A percentile compares a stretch with the other conserved stretches of the same genome.
phyloP scores from a whole-genome alignment of 352 stramenopile genomes.

The Saprolegnia parasitica region DNA sequence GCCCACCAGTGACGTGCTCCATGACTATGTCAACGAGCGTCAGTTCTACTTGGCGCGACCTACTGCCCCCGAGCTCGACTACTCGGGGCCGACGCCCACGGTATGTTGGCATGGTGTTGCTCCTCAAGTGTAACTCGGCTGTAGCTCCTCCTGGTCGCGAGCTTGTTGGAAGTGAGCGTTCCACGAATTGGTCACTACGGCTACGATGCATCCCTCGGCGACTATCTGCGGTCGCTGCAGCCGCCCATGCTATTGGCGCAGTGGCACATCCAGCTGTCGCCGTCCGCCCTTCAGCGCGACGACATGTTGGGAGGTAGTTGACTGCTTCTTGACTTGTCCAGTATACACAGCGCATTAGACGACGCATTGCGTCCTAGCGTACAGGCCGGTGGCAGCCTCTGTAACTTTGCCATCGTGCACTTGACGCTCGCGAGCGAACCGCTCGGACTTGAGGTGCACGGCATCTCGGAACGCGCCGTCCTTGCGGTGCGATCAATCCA shows the following conservation, averaged over 20 bases:
- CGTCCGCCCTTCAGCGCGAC: not conserved
- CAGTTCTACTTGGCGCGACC: slow-evolving; percentile 9
- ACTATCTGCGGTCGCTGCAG: not conserved
- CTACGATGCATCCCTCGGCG: slow-evolving; percentile 20
- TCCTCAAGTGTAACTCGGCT: not conserved
- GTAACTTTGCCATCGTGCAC: not conserved
- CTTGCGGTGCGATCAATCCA: not conserved
- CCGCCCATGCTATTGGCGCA: slow-evolving; percentile 13
- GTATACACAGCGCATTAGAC: not conserved
- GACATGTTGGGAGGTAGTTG: not conserved
- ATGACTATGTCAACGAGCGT: not conserved
- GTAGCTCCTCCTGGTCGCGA: not conserved
- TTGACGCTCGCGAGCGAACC: not conserved
- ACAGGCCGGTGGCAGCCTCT: not conserved
- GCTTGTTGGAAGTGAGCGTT: not conserved
- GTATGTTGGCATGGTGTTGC: not conserved
- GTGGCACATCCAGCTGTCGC: not conserved
- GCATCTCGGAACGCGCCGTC: not conserved
- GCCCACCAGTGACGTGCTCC: not conserved
- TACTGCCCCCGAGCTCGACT: not conserved
- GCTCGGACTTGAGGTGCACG: not conserved
- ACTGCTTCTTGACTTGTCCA: not conserved
- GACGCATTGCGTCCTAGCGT: not conserved
- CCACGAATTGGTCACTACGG: slow-evolving; percentile 13
- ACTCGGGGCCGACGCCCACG: not conserved